Percentiles rank a stretch among this genome's conserved stretches.
Evolutionary conservation across 2,329 filamentous ascomycete genomes (phyloP).

Genomic region (Chaetomium globosum): DNA sequence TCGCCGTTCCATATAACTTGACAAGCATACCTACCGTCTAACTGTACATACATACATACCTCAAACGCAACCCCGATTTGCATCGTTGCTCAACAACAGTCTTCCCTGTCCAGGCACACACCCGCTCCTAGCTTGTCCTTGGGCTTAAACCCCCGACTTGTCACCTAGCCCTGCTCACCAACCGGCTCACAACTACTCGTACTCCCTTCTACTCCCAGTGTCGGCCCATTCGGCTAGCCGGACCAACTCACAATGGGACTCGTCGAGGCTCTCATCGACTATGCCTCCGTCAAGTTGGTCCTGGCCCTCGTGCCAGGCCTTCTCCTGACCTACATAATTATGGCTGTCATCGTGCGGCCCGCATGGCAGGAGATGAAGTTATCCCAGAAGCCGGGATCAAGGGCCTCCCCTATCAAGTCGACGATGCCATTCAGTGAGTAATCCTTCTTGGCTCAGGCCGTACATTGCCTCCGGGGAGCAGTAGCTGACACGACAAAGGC

Average conservation of each 20-base stretch:
- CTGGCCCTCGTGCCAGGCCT: slow-evolving; percentile 44
- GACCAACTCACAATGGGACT: slow-evolving; percentile 49
- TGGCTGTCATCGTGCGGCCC: slow-evolving; percentile 42
- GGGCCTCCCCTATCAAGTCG: slow-evolving; percentile 44
- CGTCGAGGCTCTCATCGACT: slow-evolving; percentile 51
- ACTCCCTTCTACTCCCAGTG: background rate
- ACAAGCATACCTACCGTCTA: background rate
- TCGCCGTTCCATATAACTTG: background rate
- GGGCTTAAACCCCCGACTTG: background rate
- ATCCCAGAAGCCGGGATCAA: slow-evolving; percentile 48
- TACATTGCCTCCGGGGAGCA: background rate
- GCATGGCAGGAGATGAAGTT: slow-evolving; percentile 51
- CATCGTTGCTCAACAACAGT: slow-evolving; percentile 15
- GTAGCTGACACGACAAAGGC: slow-evolving; percentile 48
- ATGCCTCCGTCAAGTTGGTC: slow-evolving; percentile 48
- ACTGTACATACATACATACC: background rate
- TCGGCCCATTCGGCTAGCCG: background rate
- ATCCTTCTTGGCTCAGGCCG: background rate
- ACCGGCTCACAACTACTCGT: background rate
- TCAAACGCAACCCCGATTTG: slow-evolving; percentile 4
- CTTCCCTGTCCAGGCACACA: background rate
- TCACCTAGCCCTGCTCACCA: background rate
- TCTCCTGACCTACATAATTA: slow-evolving; percentile 43
- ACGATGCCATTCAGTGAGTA: slow-evolving; percentile 52
- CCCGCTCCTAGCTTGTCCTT: background rate